These are phyloP conservation scores for Darksidea phi DNA, from an alignment of 495 filamentous ascomycete genomes.

Conservation along the genomic window DNA sequence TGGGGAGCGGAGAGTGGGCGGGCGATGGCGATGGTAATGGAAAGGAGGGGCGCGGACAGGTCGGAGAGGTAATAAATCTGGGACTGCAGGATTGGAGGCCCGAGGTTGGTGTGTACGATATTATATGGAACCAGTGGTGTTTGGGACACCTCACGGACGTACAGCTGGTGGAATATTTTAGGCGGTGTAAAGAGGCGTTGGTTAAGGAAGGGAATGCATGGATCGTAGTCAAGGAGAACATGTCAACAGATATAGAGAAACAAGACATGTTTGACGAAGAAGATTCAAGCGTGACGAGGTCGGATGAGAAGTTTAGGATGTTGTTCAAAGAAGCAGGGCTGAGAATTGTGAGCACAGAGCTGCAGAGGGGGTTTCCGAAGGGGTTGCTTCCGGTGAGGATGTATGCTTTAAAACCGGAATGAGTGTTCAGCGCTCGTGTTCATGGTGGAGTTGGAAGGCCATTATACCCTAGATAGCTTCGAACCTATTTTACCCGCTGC, in stretches of 20 bases:
- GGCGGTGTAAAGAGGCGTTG: conserved; percentile 58
- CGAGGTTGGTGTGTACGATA: conserved; percentile 53
- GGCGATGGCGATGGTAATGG: neutral
- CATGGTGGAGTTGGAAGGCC: neutral
- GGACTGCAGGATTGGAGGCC: conserved; percentile 77
- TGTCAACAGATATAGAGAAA: conserved; percentile 56
- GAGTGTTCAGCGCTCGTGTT: neutral
- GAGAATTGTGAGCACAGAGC: conserved; percentile 63
- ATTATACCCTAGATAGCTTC: neutral
- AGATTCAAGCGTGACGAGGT: conserved; percentile 78
- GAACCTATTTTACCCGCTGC: neutral
- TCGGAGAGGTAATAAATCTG: conserved; percentile 67
- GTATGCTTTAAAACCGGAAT: conserved; percentile 39
- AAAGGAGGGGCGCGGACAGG: neutral
- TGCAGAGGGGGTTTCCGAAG: conserved; percentile 61
- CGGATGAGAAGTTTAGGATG: conserved; percentile 64
- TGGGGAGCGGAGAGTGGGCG: conserved; percentile 3
- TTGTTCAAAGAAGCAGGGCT: conserved; percentile 71
- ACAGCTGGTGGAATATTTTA: conserved; percentile 67
- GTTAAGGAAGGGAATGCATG: conserved; percentile 45
- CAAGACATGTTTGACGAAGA: conserved; percentile 71
- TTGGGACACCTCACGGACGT: conserved; percentile 83
- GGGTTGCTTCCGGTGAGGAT: conserved; percentile 42
- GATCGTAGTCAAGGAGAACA: conserved; percentile 87
- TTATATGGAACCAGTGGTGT: conserved; percentile 86